These are phyloP conservation scores for Fusarium mundagurra DNA, from an alignment of 2,329 filamentous ascomycete species.

Conservation along the genomic window DNA sequence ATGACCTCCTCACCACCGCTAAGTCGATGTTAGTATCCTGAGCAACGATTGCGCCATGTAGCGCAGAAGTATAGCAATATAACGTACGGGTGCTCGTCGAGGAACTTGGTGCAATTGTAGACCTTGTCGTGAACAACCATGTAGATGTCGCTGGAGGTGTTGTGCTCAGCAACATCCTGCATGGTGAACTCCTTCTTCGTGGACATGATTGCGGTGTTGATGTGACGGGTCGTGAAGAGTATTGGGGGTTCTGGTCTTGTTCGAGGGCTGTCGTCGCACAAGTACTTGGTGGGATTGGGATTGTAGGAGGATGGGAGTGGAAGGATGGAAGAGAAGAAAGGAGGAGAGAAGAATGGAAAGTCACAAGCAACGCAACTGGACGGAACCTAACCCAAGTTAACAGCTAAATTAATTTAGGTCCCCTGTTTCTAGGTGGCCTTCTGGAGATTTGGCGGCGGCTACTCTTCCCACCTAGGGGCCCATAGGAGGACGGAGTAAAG, in stretches of 20 bases:
- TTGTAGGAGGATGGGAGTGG: constrained; percentile 15
- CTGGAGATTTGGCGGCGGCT: constrained; percentile 26
- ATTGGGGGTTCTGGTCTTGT: constrained; percentile 4
- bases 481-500: background rate
- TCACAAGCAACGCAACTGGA: constrained; percentile 10
- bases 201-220: constrained; percentile 39
- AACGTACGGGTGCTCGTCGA: constrained; percentile 94
- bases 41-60: background rate
- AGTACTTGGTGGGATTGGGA: constrained; percentile 5
- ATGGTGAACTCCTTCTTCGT: constrained; percentile 71
- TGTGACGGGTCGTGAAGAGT: constrained; percentile 20
- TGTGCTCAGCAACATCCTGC: constrained; percentile 85
- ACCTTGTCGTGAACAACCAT: constrained; percentile 96
- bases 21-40: constrained; percentile 26
- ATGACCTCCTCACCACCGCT: constrained; percentile 99
- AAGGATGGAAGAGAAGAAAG: constrained; percentile 13
- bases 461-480: background rate
- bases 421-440: constrained; percentile 31
- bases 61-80: background rate
- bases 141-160: constrained; percentile 93
- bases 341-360: constrained; percentile 25
- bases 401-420: constrained; percentile 32
- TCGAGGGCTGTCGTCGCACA: constrained; percentile 28
- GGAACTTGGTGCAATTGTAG: constrained; percentile 88
- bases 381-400: constrained; percentile 1